Percentiles rank a stretch among this genome's conserved stretches.
Evolutionary conservation across 1,284 basidiomycete species (phyloP).

Genomic region (Exobasidium rhododendri): DNA sequence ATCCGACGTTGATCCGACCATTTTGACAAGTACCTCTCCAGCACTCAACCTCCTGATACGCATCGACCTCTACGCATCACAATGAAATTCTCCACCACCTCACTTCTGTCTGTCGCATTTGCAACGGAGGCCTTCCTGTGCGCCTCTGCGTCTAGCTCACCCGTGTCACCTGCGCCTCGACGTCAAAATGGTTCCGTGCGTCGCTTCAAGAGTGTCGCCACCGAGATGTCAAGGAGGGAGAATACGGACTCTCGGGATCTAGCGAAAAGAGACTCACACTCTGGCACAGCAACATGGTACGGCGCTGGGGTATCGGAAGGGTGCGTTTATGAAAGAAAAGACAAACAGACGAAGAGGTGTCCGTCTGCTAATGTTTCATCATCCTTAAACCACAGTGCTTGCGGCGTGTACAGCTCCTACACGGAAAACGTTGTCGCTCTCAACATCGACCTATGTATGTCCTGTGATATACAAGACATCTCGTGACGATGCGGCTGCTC

Average conservation of each 20-base stretch:
- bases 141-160: not conserved
- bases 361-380: too few species aligned
- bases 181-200: not conserved
- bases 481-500: not conserved
- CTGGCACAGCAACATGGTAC: conserved; percentile 46
- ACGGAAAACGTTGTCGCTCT: conserved; percentile 1
- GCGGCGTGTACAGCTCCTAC: not conserved
- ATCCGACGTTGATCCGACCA: too few species aligned
- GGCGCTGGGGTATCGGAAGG: conserved; percentile 27
- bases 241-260: not conserved
- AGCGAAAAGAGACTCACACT: conserved; percentile 20
- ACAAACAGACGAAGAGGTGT: conserved; percentile 22
- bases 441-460: not conserved
- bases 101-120: not conserved
- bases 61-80: too few species aligned
- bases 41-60: too few species aligned
- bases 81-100: conserved; percentile 1
- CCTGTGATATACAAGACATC: not conserved
- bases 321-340: conserved; percentile 31
- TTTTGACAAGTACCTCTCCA: too few species aligned
- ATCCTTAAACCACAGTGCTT: conserved; percentile 3
- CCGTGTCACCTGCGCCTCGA: not conserved
- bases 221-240: not conserved
- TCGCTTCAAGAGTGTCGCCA: not conserved
- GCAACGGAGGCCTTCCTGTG: not conserved